Percentiles rank a stretch among this genome's conserved stretches.
Evolutionary conservation across 1,284 basidiomycete species (phyloP).

Genomic region (Fistulinella cinereoalba): DNA sequence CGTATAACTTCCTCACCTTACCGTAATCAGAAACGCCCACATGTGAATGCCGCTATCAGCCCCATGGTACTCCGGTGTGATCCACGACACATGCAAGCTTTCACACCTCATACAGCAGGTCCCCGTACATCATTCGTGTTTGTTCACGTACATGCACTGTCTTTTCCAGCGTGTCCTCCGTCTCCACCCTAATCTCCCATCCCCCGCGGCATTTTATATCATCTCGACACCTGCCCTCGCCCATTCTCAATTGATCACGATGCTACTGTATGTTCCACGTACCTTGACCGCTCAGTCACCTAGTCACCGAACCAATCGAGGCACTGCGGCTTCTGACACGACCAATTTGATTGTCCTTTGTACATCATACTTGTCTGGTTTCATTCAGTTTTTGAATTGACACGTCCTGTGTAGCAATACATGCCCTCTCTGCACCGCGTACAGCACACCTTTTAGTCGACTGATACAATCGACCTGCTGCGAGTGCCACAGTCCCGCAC

Average conservation of each 20-base stretch:
- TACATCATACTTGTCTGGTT: slow-evolving; percentile 23
- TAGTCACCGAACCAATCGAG: slow-evolving; percentile 17
- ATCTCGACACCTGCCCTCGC: slow-evolving; percentile 13
- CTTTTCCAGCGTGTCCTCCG: slow-evolving; percentile 29
- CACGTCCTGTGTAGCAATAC: slow-evolving; percentile 23
- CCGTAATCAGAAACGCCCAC: slow-evolving; percentile 35
- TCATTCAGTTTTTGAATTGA: slow-evolving; percentile 20
- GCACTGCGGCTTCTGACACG: slow-evolving; percentile 25
- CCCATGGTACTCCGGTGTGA: slow-evolving; percentile 29
- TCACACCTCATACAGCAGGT: slow-evolving; percentile 37
- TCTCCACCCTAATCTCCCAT: slow-evolving; percentile 35
- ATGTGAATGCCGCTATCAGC: slow-evolving; percentile 36
- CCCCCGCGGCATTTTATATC: slow-evolving; percentile 30
- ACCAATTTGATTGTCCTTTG: slow-evolving; percentile 23
- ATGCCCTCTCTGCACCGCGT: slow-evolving; percentile 18
- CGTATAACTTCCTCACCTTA: slow-evolving; percentile 30
- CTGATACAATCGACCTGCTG: slow-evolving; percentile 2
- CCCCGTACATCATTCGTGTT: slow-evolving; percentile 34
- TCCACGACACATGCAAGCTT: slow-evolving; percentile 31
- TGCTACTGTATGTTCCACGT: too few relatives aligned
- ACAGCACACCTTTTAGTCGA: slow-evolving; percentile 1
- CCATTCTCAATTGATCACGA: slow-evolving; percentile 17
- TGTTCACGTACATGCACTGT: slow-evolving; percentile 35
- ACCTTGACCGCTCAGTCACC: slow-evolving; percentile 7
- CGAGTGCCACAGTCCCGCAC: slow-evolving; percentile 4